Evolutionary conservation across 805 yeast genomes (phyloP), one percentile per base, ranked within the genome.

Genomic region (Lipomyces starkeyi): DNA sequence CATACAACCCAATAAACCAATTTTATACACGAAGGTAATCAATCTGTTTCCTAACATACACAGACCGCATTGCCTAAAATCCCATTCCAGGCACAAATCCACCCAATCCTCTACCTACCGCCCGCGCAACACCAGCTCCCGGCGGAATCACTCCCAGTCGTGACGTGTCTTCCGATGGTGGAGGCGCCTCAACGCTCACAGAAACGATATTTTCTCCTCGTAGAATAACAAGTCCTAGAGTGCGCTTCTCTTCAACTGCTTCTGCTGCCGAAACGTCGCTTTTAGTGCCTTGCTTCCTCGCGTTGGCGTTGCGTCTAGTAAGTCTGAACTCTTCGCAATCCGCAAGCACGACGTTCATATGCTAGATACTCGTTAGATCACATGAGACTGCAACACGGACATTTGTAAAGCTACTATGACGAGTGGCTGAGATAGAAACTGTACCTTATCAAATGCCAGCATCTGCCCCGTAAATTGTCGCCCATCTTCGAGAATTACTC

Each of bases 201-300:
- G 93, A 86, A 13, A 93, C 86, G 34, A 95, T 87, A 72, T 89
- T 91, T 72, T 92, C 97, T 1, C 99, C 99, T 73, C 98, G 84
- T 58, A 94, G 80, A 49, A 94, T 89, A 1, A 91, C 85, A 62
- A 95, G 83, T 0, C 98, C 98, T 29, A 95, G 79, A 4, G 87
- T 80, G 66, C 98, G 82, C 74, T 88, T 91, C 70, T 90, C 93
- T 68, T 88, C 90, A 53, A 82, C 83, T 35, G 84, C 76, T 22
- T 84, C 78, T 65, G 80, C 82, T 27, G 80, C 56, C 3, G 77
- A 77, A 2, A 73, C 58, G 25, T 71, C 73, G 52, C 69, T 47
- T 52, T 63, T 64, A 53, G 67, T 62, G 32, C 71, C 63, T 70
- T 75, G 62, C 76, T 73, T 71, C 74, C 63, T 73, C 68, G 67